A percentile compares a stretch with the other conserved stretches of the same genome.
Conservation (phyloP, 805 yeast species). For the Metschnikowia aberdeeniae region DNA sequence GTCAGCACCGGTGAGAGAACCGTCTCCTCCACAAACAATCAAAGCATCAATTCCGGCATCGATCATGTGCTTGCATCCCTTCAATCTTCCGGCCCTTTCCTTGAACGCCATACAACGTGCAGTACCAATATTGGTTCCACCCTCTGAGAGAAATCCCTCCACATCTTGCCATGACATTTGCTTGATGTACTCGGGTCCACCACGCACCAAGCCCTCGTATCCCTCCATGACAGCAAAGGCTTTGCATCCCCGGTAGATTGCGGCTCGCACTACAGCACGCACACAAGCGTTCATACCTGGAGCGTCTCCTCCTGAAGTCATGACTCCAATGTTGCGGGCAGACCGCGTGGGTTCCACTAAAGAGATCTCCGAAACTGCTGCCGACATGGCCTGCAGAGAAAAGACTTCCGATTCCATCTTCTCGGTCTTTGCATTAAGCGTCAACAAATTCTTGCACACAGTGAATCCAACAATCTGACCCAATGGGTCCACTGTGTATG, state of each 20-base stretch:
- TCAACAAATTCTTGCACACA: constrained; percentile 51
- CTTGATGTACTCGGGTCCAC: constrained; percentile 52
- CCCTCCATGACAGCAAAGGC: constrained; percentile 71
- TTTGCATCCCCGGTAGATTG: constrained; percentile 61
- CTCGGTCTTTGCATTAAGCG: constrained; percentile 42
- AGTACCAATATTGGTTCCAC: constrained; percentile 79
- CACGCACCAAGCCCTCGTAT: constrained; percentile 66
- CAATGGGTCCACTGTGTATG: constrained; percentile 74
- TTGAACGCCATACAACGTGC: constrained; percentile 68
- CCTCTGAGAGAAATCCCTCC: constrained; percentile 62
- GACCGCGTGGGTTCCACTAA: background rate
- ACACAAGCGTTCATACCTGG: constrained; percentile 81
- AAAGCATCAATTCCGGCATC: constrained; percentile 72
- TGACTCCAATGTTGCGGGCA: constrained; percentile 56
- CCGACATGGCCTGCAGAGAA: constrained; percentile 8
- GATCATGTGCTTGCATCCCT: constrained; percentile 63
- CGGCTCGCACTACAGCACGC: constrained; percentile 66
- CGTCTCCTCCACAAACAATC: constrained; percentile 82
- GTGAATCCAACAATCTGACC: constrained; percentile 83
- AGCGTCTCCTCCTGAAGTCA: constrained; percentile 82
- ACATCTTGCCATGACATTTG: constrained; percentile 73
- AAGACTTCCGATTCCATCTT: constrained; percentile 19
- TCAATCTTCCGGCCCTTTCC: constrained; percentile 61
- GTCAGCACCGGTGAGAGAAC: constrained; percentile 80
- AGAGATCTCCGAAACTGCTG: constrained; percentile 9